phyloP scores from a whole-genome alignment of 2,329 filamentous ascomycete genomes.

The Coniella lustricola region DNA sequence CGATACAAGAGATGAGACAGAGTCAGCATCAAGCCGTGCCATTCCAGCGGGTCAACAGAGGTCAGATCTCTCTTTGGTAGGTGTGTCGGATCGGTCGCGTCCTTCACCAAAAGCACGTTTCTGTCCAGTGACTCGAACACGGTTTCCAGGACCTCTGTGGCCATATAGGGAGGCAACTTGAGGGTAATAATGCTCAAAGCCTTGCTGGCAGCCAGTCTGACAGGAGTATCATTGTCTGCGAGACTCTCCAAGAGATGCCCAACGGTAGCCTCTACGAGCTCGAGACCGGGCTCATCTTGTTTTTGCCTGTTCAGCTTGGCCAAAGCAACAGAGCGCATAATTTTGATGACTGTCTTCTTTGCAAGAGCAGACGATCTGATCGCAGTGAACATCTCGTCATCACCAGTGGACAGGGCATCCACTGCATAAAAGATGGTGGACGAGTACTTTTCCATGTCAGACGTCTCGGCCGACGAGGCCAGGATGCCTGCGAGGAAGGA shows the following conservation, averaged over 20 bases:
- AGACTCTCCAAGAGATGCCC: slow-evolving; percentile 72
- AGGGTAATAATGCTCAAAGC: slow-evolving; percentile 80
- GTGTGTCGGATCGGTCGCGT: slow-evolving; percentile 25
- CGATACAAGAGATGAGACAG: slow-evolving; percentile 82
- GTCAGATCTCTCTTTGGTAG: slow-evolving; percentile 53
- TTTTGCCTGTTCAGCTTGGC: slow-evolving; percentile 52
- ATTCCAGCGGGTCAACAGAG: slow-evolving; percentile 72
- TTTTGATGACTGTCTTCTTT: slow-evolving; percentile 77
- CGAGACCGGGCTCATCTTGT: slow-evolving; percentile 35
- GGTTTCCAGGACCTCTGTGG: slow-evolving; percentile 77
- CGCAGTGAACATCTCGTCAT: slow-evolving; percentile 39
- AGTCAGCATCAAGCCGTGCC: slow-evolving; percentile 89
- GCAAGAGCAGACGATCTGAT: slow-evolving; percentile 70
- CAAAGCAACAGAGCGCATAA: slow-evolving; percentile 66
- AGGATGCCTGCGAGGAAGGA: slow-evolving; percentile 73
- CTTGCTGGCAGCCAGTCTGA: slow-evolving; percentile 86
- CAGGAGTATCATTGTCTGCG: slow-evolving; percentile 83
- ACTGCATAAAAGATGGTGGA: slow-evolving; percentile 58
- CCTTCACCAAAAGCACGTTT: slow-evolving; percentile 48
- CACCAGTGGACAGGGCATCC: slow-evolving; percentile 37
- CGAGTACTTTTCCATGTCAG: slow-evolving; percentile 64
- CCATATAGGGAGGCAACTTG: slow-evolving; percentile 73
- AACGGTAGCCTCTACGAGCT: slow-evolving; percentile 71
- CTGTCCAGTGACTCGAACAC: slow-evolving; percentile 63
- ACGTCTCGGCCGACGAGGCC: slow-evolving; percentile 61